Evolutionary conservation across 352 stramenopile genomes (phyloP).

Genomic region (Globisporangium okanoganense): DNA sequence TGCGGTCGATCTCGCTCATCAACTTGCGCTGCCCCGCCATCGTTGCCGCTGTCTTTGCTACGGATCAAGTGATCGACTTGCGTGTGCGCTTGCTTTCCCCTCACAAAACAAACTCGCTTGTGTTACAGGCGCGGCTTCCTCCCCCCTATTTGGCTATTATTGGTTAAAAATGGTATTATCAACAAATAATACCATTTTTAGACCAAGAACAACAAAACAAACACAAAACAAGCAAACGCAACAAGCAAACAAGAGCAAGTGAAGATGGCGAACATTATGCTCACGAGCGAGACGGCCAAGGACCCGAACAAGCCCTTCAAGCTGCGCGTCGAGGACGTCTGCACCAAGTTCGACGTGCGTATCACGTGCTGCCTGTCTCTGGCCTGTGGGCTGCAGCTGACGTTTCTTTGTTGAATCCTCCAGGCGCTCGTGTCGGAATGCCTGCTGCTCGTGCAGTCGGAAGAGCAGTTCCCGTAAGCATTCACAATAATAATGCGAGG

Average conservation of each 20-base stretch:
- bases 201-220: conserved; percentile 7
- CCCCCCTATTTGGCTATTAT: no score
- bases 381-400: neutral
- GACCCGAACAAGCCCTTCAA: conserved; percentile 88
- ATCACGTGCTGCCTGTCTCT: neutral
- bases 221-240: neutral
- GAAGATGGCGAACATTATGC: conserved; percentile 84
- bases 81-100: conserved; percentile 1
- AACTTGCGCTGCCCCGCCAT: conserved; percentile 87
- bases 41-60: conserved; percentile 5
- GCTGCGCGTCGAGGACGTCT: conserved; percentile 82
- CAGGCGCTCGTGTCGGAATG: conserved; percentile 76
- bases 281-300: conserved; percentile 85
- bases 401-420: neutral
- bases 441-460: conserved; percentile 67
- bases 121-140: conserved; percentile 3
- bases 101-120: neutral
- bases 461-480: conserved; percentile 61
- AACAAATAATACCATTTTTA: no score
- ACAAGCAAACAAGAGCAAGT: neutral
- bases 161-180: no score
- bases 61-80: neutral
- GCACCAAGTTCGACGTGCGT: conserved; percentile 75
- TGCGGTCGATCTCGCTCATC: conserved; percentile 97
- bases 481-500: no score